A percentile compares a stretch with the other conserved stretches of the same genome.
Conservation (phyloP, 257 asterid genomes). For the Solanum tarijense region DNA sequence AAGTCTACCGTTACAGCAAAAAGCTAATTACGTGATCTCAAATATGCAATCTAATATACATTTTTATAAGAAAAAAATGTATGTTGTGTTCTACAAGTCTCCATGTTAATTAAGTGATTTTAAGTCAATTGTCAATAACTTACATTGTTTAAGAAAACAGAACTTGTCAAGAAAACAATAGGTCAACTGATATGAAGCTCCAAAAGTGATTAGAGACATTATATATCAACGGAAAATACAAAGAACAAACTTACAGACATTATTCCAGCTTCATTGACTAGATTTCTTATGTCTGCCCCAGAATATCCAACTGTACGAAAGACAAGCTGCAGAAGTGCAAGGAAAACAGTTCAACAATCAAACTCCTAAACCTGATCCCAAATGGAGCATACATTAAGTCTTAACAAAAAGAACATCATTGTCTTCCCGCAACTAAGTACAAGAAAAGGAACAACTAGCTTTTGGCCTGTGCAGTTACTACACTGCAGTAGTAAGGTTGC, state of each 20-base stretch:
- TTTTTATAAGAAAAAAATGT: not conserved
- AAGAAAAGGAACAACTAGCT: not conserved
- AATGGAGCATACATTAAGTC: not conserved
- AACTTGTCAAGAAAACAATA: not conserved
- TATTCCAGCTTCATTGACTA: constrained; percentile 93
- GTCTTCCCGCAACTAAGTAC: not conserved
- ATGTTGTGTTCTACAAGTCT: not conserved
- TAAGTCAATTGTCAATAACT: not conserved
- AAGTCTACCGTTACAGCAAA: not conserved
- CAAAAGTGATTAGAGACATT: not conserved
- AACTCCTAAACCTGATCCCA: not conserved
- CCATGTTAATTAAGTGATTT: not conserved
- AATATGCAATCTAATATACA: not conserved
- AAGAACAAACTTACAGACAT: constrained; percentile 76
- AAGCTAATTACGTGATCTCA: not conserved
- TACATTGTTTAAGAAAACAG: not conserved
- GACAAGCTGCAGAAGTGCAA: constrained; percentile 52
- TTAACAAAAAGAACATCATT: not conserved
- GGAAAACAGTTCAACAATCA: not conserved
- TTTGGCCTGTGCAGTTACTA: not conserved
- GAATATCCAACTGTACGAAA: constrained; percentile 98
- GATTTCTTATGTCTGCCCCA: constrained; percentile 92
- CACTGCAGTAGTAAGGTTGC: not conserved
- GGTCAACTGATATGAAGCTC: not conserved
- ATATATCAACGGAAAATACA: not conserved